Conservation (phyloP, 768 basidiomycete genomes). For the Boletus tomentosulus region DNA sequence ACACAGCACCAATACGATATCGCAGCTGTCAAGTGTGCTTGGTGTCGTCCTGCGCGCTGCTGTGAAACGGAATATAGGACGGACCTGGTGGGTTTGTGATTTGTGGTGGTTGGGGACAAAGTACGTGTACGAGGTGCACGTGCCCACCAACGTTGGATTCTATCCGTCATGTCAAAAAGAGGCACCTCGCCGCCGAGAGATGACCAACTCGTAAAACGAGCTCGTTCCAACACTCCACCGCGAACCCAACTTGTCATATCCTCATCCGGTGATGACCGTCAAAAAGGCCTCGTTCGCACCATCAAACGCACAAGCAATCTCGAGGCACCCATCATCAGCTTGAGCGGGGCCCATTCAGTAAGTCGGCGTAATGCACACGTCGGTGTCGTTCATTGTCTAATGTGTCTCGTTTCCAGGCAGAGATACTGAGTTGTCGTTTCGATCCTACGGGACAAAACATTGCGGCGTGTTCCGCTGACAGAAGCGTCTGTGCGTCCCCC, state of each 20-base stretch:
- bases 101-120: background rate
- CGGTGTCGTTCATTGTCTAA: background rate
- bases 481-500: conserved; percentile 73
- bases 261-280: conserved; percentile 64
- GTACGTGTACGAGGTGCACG: background rate
- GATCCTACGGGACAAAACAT: conserved; percentile 92
- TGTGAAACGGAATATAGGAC: background rate
- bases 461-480: conserved; percentile 88
- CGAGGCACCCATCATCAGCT: conserved; percentile 89
- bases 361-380: conserved; percentile 22
- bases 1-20: conserved; percentile 13
- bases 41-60: conserved; percentile 20
- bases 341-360: conserved; percentile 84
- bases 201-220: conserved; percentile 60
- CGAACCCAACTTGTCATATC: conserved; percentile 76
- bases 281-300: conserved; percentile 76
- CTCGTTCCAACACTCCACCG: conserved; percentile 46
- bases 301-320: conserved; percentile 91
- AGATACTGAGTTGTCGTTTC: conserved; percentile 90
- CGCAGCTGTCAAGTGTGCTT: conserved; percentile 20
- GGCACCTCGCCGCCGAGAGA: conserved; percentile 50
- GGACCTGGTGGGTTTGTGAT: background rate
- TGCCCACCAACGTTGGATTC: background rate
- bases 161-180: conserved; percentile 63
- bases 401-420: conserved; percentile 44